These are phyloP conservation scores for Elongisporangium undulatum DNA, from an alignment of 352 stramenopile genomes.

Conservation along the genomic window DNA sequence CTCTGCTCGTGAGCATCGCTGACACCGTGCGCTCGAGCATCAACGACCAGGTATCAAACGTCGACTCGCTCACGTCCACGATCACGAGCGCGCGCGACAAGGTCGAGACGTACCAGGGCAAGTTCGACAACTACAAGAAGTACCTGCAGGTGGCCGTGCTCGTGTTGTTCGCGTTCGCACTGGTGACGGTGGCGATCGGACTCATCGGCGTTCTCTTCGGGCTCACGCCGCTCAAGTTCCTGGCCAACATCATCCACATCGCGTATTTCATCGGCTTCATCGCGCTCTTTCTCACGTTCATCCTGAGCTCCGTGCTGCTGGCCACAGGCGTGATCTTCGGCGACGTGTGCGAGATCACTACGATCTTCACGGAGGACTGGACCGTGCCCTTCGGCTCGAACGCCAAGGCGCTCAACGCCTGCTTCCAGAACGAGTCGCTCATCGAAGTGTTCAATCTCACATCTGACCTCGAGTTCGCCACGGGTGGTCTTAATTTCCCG, in stretches of 20 bases:
- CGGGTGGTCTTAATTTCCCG: slow-evolving; percentile 51
- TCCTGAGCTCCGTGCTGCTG: slow-evolving; percentile 51
- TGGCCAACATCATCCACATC: slow-evolving; percentile 72
- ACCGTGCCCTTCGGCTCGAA: slow-evolving; percentile 42
- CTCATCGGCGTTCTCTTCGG: slow-evolving; percentile 67
- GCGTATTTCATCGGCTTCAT: slow-evolving; percentile 70
- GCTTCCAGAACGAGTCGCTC: slow-evolving; percentile 57
- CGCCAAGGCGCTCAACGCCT: slow-evolving; percentile 45
- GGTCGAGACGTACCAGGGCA: slow-evolving; percentile 14
- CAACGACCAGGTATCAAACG: slow-evolving; percentile 21
- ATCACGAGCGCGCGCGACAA: slow-evolving; percentile 30
- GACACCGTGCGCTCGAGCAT: slow-evolving; percentile 30
- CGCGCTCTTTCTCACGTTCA: slow-evolving; percentile 53
- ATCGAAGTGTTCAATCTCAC: slow-evolving; percentile 57
- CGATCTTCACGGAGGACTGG: slow-evolving; percentile 49
- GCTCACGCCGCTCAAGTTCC: slow-evolving; percentile 46
- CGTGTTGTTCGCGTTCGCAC: slow-evolving; percentile 44
- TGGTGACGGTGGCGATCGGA: slow-evolving; percentile 47
- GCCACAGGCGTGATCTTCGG: slow-evolving; percentile 50
- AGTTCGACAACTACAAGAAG: slow-evolving; percentile 40
- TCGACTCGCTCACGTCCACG: slow-evolving; percentile 17
- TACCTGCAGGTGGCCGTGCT: slow-evolving; percentile 37
- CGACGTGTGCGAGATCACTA: slow-evolving; percentile 53
- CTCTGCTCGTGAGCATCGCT: slow-evolving; percentile 32
- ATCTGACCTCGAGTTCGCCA: slow-evolving; percentile 50